Base-by-base conservation (phyloP, 345 rosid genomes). In the Cardiospermum halicacabum region DNA sequence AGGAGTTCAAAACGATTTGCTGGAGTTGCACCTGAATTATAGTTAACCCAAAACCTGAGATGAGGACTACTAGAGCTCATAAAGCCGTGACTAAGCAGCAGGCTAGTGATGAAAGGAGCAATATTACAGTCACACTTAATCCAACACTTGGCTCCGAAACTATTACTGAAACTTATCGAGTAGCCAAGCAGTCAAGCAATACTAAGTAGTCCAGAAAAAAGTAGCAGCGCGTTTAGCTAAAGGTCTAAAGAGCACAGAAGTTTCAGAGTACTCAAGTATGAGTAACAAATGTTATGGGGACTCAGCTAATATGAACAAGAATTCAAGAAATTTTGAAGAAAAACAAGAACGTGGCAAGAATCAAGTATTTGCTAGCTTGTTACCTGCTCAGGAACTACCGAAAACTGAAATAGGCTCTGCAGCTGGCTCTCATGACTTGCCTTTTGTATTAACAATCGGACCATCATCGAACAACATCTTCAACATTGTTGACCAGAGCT, bases 1-100 rank as follows among this genome's bases (percentile, higher is more conserved):
- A 80, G 96, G 60, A 70, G 90, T 69, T 95, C 99, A 69, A 91
- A 84, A 74, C 84, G 97, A 22, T 89, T 95, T 66, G 92, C 99
- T 74, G 97, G 96, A 45, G 64, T 91, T 61, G 84, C 84, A 51
- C 88, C 82, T 62, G 85, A n/a, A n/a, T n/a, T n/a, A n/a, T n/a
- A n/a, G n/a, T n/a, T n/a, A n/a, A 89, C 67, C 86, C 86, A 30
- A 72, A 71, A 34, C 84, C 86, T 61, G 93, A 89, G 72, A 74
- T 84, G 32, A 71, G 81, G 69, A 42, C 80, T 66, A 75, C 63
- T 39, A 77, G 87, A 66, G 81, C 68, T 31, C 75, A 65, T 67
- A 78, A 56, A 80, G 62, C 70, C 62, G 66, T 65, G 40, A 65
- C 34, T 65, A 80, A 74, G 59, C 79, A 67, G 56, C 60, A n/a